Evolutionary conservation across 768 basidiomycete species (phyloP).

Genomic region (Leccinum imitatum): DNA sequence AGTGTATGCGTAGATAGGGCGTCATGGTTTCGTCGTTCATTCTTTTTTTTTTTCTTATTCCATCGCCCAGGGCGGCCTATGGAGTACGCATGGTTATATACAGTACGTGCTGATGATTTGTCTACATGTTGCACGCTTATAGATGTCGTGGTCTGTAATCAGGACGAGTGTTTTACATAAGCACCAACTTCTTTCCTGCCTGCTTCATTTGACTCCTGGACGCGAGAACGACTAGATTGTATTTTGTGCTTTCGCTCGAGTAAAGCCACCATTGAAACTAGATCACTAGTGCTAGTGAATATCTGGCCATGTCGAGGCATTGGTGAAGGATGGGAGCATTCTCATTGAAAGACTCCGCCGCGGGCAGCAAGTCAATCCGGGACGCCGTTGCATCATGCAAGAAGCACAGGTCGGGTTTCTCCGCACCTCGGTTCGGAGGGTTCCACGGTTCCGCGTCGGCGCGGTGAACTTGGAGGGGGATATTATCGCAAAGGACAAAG

Average conservation of each 20-base stretch:
- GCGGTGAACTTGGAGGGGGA: conserved; percentile 1
- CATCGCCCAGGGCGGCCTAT: neutral
- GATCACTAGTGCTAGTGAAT: neutral
- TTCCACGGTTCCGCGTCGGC: too few species aligned
- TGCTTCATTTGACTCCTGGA: neutral
- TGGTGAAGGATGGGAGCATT: too few species aligned
- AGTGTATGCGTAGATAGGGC: conserved; percentile 18
- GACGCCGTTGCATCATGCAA: too few species aligned
- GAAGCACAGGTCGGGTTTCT: too few species aligned
- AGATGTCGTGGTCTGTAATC: neutral
- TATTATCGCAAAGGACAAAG: conserved; percentile 27
- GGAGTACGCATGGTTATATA: neutral
- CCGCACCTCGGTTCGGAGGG: too few species aligned
- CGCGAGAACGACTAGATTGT: neutral
- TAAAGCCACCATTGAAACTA: neutral
- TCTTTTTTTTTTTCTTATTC: neutral
- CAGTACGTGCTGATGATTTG: neutral
- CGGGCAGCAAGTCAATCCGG: too few species aligned
- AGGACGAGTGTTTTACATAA: neutral
- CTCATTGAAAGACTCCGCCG: too few species aligned
- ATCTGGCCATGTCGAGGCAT: neutral
- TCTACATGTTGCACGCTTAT: neutral
- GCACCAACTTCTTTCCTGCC: neutral
- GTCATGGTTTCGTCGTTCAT: neutral
- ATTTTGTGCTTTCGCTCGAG: neutral